Evolutionary conservation across 2,329 filamentous ascomycete genomes (phyloP).

Genomic region (Raffaelea deltoideospora): DNA sequence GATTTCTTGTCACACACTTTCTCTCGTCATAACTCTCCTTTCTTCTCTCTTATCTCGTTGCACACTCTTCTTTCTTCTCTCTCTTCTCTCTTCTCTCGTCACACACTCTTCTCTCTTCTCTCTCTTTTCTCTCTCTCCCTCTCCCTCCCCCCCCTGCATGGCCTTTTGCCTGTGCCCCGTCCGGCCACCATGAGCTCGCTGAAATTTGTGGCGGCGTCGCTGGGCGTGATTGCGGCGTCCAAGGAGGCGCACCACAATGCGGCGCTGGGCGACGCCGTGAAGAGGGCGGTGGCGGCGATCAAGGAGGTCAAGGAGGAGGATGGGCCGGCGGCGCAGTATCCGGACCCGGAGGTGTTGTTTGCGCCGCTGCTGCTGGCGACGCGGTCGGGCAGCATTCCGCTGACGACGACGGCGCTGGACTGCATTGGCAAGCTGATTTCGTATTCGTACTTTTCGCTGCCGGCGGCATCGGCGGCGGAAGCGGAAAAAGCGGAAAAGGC

Average conservation of each 20-base stretch:
- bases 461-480: constrained; percentile 32
- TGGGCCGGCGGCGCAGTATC: constrained; percentile 63
- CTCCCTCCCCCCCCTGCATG: constrained; percentile 23
- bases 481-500: too few species aligned
- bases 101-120: constrained; percentile 1
- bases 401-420: constrained; percentile 83
- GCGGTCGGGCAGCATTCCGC: constrained; percentile 66
- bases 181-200: constrained; percentile 70
- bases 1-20: too few species aligned
- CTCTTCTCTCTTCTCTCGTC: constrained; percentile 1
- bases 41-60: too few species aligned
- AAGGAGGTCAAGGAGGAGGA: too few species aligned
- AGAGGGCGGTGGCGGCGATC: constrained; percentile 71
- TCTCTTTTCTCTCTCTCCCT: not conserved
- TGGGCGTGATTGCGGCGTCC: constrained; percentile 81
- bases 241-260: constrained; percentile 84
- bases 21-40: too few species aligned
- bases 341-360: constrained; percentile 86
- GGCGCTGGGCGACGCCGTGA: constrained; percentile 65
- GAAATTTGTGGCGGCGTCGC: constrained; percentile 85
- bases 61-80: not conserved
- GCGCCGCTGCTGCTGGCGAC: constrained; percentile 81
- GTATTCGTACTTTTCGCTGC: constrained; percentile 87
- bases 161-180: constrained; percentile 22
- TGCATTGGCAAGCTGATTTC: constrained; percentile 98